Evolutionary conservation across 108 stramenopile species (phyloP).

Genomic region (Schizochytrium sp.): DNA sequence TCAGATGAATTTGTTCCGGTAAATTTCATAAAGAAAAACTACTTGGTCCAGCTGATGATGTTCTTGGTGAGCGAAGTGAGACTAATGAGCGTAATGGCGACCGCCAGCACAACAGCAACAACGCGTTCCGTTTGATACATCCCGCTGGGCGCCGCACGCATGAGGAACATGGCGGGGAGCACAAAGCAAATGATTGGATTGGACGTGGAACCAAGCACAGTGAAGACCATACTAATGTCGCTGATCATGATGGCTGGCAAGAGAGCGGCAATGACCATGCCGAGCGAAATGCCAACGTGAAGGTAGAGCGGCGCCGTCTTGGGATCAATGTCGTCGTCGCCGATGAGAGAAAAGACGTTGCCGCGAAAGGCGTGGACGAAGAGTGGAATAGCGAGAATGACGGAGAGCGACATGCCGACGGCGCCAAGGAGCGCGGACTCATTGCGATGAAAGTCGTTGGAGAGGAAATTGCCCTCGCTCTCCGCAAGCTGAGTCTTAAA

Average conservation of each 20-base stretch:
- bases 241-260: constrained; percentile 14
- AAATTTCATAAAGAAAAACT: not conserved
- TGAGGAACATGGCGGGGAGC: not conserved
- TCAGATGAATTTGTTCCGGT: too few species aligned
- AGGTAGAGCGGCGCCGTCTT: not conserved
- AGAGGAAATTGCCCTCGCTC: not conserved
- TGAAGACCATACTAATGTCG: not conserved
- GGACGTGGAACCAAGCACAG: not conserved
- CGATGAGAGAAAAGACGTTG: not conserved
- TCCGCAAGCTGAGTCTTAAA: not conserved
- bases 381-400: not conserved
- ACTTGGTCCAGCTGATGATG: not conserved
- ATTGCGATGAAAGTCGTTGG: not conserved
- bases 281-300: not conserved
- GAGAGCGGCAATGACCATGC: not conserved
- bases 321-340: not conserved
- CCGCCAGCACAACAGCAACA: not conserved
- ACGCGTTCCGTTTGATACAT: not conserved
- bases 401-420: not conserved
- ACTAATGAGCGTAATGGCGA: not conserved
- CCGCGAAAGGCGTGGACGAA: constrained; percentile 1
- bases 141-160: not conserved
- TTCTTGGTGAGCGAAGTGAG: not conserved
- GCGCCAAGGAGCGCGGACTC: not conserved
- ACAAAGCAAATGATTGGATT: constrained; percentile 10